These are phyloP conservation scores for Triticum dicoccoides DNA, from an alignment of 176 grass and related monocot species.

Conservation along the genomic window DNA sequence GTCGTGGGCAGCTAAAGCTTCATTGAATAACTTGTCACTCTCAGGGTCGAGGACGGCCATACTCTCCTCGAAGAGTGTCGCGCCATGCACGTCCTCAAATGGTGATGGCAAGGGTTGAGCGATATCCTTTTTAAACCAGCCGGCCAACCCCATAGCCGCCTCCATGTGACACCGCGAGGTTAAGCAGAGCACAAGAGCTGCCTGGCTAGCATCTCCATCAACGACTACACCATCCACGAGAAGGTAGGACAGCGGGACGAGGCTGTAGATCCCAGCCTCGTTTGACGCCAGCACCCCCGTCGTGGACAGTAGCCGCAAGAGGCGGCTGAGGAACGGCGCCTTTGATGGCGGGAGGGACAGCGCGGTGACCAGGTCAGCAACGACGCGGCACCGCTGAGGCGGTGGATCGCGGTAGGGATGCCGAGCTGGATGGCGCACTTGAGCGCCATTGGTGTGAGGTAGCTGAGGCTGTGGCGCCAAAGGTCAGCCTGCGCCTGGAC, in stretches of 20 bases:
- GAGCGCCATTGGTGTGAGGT: background rate
- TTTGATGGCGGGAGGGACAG: background rate
- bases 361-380: no score
- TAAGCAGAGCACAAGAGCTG: background rate
- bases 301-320: conserved; percentile 24
- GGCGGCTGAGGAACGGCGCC: background rate
- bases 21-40: no score
- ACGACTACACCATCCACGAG: background rate
- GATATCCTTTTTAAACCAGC: background rate
- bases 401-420: no score
- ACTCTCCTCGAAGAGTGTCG: background rate
- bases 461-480: conserved; percentile 10
- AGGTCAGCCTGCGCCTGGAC: conserved; percentile 14
- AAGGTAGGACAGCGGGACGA: conserved; percentile 13
- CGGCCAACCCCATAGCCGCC: background rate
- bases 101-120: background rate
- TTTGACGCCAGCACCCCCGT: background rate
- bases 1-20: no score
- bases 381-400: no score
- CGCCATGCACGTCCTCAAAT: background rate
- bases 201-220: background rate
- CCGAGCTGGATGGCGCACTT: no score
- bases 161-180: background rate
- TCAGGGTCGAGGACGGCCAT: no score
- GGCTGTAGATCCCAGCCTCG: conserved; percentile 3